These are phyloP conservation scores for Globisporangium iwayamae DNA, from an alignment of 352 stramenopile genomes.

Conservation along the genomic window DNA sequence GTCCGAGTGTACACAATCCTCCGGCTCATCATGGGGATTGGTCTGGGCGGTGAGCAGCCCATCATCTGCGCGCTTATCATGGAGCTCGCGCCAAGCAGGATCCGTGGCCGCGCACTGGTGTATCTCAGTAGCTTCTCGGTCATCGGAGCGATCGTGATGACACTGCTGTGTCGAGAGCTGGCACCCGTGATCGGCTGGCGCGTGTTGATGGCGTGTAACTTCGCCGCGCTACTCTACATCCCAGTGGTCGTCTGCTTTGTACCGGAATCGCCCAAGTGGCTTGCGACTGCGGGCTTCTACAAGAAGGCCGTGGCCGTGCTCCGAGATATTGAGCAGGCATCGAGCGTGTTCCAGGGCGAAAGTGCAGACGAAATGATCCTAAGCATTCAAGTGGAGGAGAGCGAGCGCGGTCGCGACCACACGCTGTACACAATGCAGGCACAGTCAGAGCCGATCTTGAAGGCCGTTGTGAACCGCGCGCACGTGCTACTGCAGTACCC, in stretches of 20 bases:
- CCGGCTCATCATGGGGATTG: not conserved
- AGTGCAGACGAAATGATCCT: not conserved
- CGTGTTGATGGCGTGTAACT: not conserved
- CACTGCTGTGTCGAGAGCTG: not conserved
- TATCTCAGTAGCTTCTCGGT: not conserved
- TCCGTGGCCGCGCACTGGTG: conserved; percentile 2
- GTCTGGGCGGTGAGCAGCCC: conserved; percentile 2
- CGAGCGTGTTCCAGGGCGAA: not conserved
- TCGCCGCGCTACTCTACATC: not conserved
- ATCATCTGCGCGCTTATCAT: conserved; percentile 5
- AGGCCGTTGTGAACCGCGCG: not conserved
- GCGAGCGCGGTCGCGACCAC: not conserved
- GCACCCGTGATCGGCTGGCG: conserved; percentile 3
- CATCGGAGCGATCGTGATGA: not conserved
- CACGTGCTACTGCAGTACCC: conserved; percentile 2
- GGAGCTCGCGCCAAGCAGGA: not conserved
- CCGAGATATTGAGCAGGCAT: not conserved
- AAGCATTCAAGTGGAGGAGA: not conserved
- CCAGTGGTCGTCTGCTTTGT: not conserved
- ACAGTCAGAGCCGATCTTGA: not conserved
- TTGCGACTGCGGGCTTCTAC: not conserved
- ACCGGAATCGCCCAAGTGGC: conserved; percentile 7
- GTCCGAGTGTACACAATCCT: not conserved
- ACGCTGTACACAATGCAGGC: not conserved
- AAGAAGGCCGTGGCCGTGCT: not conserved